Conservation (phyloP, 2,329 filamentous ascomycete species). For the Stachybotrys echinatus region DNA sequence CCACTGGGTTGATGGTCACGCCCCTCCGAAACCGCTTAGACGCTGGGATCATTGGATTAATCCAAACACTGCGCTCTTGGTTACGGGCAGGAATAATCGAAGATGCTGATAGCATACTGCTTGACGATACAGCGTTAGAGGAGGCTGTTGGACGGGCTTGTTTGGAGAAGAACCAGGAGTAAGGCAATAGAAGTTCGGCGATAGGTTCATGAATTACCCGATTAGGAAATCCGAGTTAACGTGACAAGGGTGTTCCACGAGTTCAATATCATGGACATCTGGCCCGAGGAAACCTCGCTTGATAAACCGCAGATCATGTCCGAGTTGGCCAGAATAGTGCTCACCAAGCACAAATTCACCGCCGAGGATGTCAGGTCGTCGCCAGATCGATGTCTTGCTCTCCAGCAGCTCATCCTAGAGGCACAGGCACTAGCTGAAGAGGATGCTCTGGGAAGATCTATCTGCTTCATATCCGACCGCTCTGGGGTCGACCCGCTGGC, state of each 20-base stretch:
- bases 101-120: constrained; percentile 1
- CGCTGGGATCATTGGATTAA: neutral
- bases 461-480: no score
- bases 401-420: constrained; percentile 31
- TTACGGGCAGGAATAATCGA: constrained; percentile 1
- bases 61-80: neutral
- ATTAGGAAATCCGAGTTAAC: neutral
- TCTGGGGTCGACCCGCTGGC: constrained; percentile 17
- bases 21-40: constrained; percentile 2
- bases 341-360: constrained; percentile 24
- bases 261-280: constrained; percentile 2
- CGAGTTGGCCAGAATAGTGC: constrained; percentile 31
- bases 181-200: constrained; percentile 2
- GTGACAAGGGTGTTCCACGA: neutral
- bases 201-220: neutral
- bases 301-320: constrained; percentile 19
- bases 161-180: neutral
- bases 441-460: constrained; percentile 18
- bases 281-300: constrained; percentile 1
- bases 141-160: constrained; percentile 1
- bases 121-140: constrained; percentile 1
- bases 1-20: constrained; percentile 2
- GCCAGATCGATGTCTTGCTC: constrained; percentile 19
- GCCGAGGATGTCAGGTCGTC: constrained; percentile 24
- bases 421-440: constrained; percentile 26